phyloP scores from a whole-genome alignment of 441 rosid genomes.

The Theobroma grandiflorum region DNA sequence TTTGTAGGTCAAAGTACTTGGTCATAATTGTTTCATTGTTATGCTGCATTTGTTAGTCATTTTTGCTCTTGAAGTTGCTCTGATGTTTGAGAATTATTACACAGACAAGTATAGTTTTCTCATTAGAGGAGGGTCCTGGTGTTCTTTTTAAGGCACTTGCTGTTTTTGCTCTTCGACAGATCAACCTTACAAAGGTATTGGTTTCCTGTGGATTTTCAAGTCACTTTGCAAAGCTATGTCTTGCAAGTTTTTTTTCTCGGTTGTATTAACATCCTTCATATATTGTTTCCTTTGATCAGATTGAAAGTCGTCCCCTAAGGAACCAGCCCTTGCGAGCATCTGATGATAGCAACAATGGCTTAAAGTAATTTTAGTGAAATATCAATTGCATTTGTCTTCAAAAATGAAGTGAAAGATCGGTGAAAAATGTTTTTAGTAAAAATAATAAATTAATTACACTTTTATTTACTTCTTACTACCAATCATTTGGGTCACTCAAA shows the following conservation, averaged over 20 bases:
- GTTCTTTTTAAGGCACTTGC: constrained; percentile 98
- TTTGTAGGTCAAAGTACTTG: constrained; percentile 7
- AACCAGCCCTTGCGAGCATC: constrained; percentile 72
- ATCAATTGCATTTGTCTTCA: background rate
- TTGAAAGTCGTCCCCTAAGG: constrained; percentile 96
- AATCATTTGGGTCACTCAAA: background rate
- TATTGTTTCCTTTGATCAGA: constrained; percentile 56
- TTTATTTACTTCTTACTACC: background rate
- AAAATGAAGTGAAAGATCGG: background rate
- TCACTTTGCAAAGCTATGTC: background rate
- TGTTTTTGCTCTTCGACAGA: constrained; percentile 88
- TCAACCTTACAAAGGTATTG: constrained; percentile 89
- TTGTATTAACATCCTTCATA: constrained; percentile 23
- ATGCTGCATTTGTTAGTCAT: background rate
- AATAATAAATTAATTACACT: background rate
- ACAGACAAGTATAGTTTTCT: constrained; percentile 59
- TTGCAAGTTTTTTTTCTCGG: constrained; percentile 15
- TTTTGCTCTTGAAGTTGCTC: background rate
- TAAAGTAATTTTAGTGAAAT: constrained; percentile 20
- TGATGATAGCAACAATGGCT: constrained; percentile 21
- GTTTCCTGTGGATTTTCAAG: background rate
- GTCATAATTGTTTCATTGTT: background rate
- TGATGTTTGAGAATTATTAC: background rate
- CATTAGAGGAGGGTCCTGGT: constrained; percentile 98
- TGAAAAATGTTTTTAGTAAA: background rate